Evolutionary conservation across 345 rosid genomes (phyloP), one percentile per base, ranked within the genome.

Genomic region (Camelina neglecta): DNA sequence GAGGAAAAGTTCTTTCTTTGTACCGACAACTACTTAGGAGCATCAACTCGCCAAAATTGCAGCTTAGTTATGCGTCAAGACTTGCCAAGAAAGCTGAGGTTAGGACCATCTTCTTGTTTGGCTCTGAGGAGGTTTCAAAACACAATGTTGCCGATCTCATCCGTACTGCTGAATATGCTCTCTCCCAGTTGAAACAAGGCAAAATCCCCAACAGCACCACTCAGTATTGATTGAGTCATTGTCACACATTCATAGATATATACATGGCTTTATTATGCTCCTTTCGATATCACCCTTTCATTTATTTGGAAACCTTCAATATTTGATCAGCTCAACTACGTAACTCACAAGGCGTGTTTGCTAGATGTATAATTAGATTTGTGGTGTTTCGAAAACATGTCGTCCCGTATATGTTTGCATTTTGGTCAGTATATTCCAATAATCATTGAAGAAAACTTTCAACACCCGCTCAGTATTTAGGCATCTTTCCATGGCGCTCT

Each of bases 61-160:
- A 85, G 35, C 84, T 87, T n/a, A 82, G 73, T 73, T 82, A 84
- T 18, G 90, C 92, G 8, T 82, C 86, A 6, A 83, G 90, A 74
- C 75, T 86, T 58, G 80, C 90, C 1, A 86, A 84, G 83, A 88
- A 86, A 75, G 90, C 88, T 26, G 90, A 88, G 60, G 83, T 83
- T 64, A 83, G 77, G 39, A 75, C 88, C 69, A 81, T 88, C 41
- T 84, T 86, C 82, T 71, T 83, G 79, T 29, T 83, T 71, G 88
- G 78, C 60, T 79, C 92, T 11, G 86, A 86, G 67, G 88, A 88
- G 47, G 58, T 78, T 57, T 86, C 88, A 0, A 60, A 82, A 41
- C 89, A 87, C 73, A 87, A 87, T 20, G 82, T 87, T 16, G 75
- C 77, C 7, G 92, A 87, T 67, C 88, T 88, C 31, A 75, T 83